These are phyloP conservation scores for Cucumis hystrix DNA, from an alignment of 306 rosid species.

Conservation along the genomic window DNA sequence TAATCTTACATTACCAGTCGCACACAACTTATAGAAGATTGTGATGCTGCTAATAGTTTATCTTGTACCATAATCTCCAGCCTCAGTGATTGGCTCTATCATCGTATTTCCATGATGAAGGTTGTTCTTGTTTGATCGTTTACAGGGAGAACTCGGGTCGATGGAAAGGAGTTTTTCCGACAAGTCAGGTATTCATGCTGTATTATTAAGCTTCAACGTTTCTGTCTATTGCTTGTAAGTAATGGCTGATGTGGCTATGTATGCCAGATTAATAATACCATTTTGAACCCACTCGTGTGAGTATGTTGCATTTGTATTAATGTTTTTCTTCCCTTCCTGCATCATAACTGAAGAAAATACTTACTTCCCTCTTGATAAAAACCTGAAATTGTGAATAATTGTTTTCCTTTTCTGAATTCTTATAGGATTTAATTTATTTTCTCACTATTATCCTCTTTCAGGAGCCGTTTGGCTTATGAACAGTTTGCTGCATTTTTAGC, in stretches of 20 bases:
- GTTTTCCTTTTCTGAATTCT: background rate
- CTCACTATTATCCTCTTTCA: slow-evolving; percentile 8
- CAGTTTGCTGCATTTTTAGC: slow-evolving; percentile 90
- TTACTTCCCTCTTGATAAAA: background rate
- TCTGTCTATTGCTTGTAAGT: background rate
- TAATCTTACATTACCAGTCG: background rate
- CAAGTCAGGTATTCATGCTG: slow-evolving; percentile 63
- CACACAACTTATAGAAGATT: background rate
- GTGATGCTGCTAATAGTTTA: background rate
- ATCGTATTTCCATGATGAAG: background rate
- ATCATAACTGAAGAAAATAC: background rate
- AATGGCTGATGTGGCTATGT: background rate
- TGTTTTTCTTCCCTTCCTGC: background rate
- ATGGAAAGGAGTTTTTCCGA: slow-evolving; percentile 88
- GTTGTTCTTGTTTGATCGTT: slow-evolving; percentile 6
- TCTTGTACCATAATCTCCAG: background rate
- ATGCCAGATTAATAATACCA: background rate
- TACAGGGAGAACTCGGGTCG: slow-evolving; percentile 68
- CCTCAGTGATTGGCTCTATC: background rate
- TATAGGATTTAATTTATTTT: background rate
- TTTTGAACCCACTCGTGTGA: background rate
- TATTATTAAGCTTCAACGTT: background rate
- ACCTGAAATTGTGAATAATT: background rate
- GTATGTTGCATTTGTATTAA: background rate
- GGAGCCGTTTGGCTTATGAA: slow-evolving; percentile 88